A percentile compares a stretch with the other conserved stretches of the same genome.
Evolutionary conservation across 177 flowering plant genomes (phyloP).

Genomic region (Vitis hybrid): DNA sequence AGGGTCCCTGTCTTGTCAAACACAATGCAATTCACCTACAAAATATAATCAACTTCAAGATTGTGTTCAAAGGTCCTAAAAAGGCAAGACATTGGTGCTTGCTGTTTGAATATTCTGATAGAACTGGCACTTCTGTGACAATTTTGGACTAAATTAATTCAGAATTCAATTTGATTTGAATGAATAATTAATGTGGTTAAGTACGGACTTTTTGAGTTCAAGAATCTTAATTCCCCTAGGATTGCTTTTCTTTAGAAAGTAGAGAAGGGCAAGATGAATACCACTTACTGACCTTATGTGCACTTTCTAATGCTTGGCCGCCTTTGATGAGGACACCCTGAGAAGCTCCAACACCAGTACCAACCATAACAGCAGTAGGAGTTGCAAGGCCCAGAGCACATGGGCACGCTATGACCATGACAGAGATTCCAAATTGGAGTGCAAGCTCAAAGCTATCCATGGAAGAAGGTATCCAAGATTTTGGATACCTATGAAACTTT

Average conservation of each 20-base stretch:
- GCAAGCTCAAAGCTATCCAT: conserved; percentile 90
- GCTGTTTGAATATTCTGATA: too few relatives aligned
- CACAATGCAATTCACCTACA: conserved; percentile 82
- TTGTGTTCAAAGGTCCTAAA: too few relatives aligned
- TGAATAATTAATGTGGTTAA: too few relatives aligned
- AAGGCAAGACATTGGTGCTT: too few relatives aligned
- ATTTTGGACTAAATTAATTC: too few relatives aligned
- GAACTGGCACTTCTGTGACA: too few relatives aligned
- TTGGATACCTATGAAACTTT: conserved; percentile 54
- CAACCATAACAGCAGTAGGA: conserved; percentile 95
- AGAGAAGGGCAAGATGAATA: not conserved
- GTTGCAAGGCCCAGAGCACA: conserved; percentile 95
- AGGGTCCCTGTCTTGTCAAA: conserved; percentile 98
- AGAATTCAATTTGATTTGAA: too few relatives aligned
- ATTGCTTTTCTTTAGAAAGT: not conserved
- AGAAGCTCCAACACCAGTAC: conserved; percentile 90
- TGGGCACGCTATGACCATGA: conserved; percentile 91
- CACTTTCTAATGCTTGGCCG: conserved; percentile 78
- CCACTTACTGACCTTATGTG: conserved; percentile 63
- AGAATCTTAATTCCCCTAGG: too few relatives aligned
- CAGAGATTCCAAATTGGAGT: conserved; percentile 89
- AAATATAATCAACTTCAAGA: not conserved
- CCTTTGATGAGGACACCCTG: conserved; percentile 88
- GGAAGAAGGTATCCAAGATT: conserved; percentile 75
- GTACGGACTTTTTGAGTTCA: too few relatives aligned